Evolutionary conservation across 2,329 filamentous ascomycete species (phyloP).

Genomic region (Aspergillus floridensis): DNA sequence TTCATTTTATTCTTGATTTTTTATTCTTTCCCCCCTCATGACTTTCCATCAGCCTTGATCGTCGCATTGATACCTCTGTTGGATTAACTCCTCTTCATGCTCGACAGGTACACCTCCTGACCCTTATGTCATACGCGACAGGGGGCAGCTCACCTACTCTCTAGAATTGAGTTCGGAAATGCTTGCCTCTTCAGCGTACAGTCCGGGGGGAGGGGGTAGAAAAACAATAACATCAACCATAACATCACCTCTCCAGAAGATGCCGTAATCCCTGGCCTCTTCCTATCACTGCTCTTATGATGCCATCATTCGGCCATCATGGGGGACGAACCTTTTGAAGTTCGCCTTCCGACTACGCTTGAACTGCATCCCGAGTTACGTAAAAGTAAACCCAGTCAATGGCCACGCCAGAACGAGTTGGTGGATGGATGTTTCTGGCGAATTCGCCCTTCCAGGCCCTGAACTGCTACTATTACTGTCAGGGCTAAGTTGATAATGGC

Average conservation of each 20-base stretch:
- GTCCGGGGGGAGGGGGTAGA: neutral
- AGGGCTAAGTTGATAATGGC: neutral
- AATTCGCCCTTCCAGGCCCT: neutral
- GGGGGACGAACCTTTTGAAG: neutral
- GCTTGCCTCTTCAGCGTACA: neutral
- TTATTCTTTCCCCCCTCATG: neutral
- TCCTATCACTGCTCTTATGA: neutral
- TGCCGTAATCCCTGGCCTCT: neutral
- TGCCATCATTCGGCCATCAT: conserved; percentile 4
- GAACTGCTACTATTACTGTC: neutral
- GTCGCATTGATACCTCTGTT: neutral
- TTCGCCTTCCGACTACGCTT: neutral
- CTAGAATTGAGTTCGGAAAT: neutral
- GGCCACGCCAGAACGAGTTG: conserved; percentile 5
- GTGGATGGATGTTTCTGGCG: conserved; percentile 16
- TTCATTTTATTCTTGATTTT: neutral
- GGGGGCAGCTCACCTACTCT: neutral
- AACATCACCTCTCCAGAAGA: neutral
- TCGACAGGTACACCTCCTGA: neutral
- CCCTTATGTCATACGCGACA: neutral
- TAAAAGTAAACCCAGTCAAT: conserved; percentile 35
- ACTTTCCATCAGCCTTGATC: neutral
- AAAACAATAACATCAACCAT: neutral
- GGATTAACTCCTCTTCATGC: neutral
- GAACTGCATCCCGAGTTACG: conserved; percentile 38